Percentiles rank a stretch among this genome's conserved stretches.
These are phyloP conservation scores for Rhizopus delemar DNA, from an alignment of 371 early-diverging fungal species.

Conservation along the genomic window DNA sequence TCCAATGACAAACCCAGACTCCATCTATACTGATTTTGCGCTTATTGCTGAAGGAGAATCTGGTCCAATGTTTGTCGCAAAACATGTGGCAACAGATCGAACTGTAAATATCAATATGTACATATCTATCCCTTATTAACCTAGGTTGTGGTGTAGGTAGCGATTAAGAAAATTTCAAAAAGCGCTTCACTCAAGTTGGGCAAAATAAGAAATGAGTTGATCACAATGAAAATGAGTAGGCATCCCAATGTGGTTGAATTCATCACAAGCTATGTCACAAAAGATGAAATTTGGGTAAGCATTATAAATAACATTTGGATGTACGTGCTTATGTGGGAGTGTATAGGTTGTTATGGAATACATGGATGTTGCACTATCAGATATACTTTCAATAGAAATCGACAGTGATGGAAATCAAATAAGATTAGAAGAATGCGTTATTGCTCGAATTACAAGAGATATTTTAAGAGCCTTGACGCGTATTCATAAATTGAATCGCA, in stretches of 20 bases:
- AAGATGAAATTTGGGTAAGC: constrained; percentile 54
- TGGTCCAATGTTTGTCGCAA: constrained; percentile 62
- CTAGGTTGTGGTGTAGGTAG: constrained; percentile 37
- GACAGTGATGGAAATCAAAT: constrained; percentile 18
- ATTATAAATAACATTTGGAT: background rate
- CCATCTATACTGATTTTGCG: constrained; percentile 40
- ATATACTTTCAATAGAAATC: constrained; percentile 60
- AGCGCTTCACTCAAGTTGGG: constrained; percentile 56
- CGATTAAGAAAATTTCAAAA: constrained; percentile 67
- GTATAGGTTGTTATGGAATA: constrained; percentile 71
- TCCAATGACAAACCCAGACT: constrained; percentile 34
- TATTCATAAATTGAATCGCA: constrained; percentile 82
- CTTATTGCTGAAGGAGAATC: constrained; percentile 74
- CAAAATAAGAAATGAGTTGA: constrained; percentile 63
- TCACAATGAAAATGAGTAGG: constrained; percentile 62
- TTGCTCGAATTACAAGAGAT: constrained; percentile 68
- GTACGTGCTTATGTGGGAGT: background rate
- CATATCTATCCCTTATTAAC: background rate
- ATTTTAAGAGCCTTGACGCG: constrained; percentile 82
- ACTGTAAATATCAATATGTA: constrained; percentile 17
- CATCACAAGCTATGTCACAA: constrained; percentile 57
- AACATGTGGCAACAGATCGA: constrained; percentile 41
- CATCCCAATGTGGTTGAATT: constrained; percentile 68
- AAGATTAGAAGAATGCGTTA: constrained; percentile 52
- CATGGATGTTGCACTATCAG: constrained; percentile 71